phyloP scores from a whole-genome alignment of 1,139 yeast species.

The Saccharomyces hybrid region DNA sequence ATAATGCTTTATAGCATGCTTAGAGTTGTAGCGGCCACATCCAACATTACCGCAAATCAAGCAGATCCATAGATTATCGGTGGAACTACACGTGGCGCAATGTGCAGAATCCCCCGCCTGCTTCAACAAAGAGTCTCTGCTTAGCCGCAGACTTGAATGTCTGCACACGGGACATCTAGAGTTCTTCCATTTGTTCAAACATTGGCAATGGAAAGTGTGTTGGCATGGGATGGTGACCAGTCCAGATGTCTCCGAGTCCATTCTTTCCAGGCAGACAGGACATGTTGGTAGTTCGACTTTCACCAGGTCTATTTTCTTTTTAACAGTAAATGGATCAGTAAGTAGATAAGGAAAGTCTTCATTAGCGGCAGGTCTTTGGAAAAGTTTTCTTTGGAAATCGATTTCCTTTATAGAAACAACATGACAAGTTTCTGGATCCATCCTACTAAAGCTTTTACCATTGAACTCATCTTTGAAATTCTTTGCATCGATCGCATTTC shows the following conservation, averaged over 20 bases:
- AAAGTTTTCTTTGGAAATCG: constrained; percentile 28
- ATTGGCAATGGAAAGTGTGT: constrained; percentile 88
- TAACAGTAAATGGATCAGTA: constrained; percentile 55
- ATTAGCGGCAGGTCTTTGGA: constrained; percentile 9
- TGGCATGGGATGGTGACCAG: constrained; percentile 83
- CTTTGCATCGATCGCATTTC: constrained; percentile 47
- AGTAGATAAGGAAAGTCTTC: constrained; percentile 54
- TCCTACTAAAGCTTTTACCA: constrained; percentile 70
- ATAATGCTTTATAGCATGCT: constrained; percentile 81
- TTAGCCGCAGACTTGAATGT: constrained; percentile 44
- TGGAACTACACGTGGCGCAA: constrained; percentile 44
- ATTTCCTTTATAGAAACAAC: constrained; percentile 64
- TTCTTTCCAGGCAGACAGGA: constrained; percentile 85
- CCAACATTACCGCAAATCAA: constrained; percentile 83
- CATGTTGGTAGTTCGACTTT: constrained; percentile 75
- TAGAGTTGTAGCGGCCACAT: constrained; percentile 82
- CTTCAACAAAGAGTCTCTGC: constrained; percentile 23
- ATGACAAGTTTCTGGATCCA: constrained; percentile 86
- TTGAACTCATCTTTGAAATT: constrained; percentile 59
- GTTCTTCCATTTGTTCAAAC: constrained; percentile 83
- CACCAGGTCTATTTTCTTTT: constrained; percentile 14
- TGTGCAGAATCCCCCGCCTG: constrained; percentile 33
- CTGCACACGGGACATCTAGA: constrained; percentile 91
- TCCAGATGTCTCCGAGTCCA: constrained; percentile 80
- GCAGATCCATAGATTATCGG: constrained; percentile 81